Evolutionary conservation across 352 stramenopile genomes (phyloP), one percentile per base, ranked within the genome.

Genomic region (Phytophthora colocasiae): DNA sequence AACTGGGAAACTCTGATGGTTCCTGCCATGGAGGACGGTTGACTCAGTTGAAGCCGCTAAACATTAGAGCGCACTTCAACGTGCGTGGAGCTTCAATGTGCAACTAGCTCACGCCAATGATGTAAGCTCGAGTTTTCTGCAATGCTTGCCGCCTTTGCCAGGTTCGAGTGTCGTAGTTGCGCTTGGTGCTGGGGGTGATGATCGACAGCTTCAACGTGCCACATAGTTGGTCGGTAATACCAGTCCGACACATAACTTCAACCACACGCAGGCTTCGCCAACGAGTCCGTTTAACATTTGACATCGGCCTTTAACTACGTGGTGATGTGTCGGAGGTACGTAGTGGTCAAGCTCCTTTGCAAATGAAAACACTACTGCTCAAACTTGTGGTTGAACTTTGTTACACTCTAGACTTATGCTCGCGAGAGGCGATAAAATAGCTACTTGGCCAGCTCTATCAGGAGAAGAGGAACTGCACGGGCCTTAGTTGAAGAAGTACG

Each of bases 401-500:
- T 66, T 77, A 77, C 58, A 76, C 57, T 76, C 63, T 76, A 76
- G 51, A 76, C 48, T 57, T 40, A 58, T 59, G 48, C 53, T 53
- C 19, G 31, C 26, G 27, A 50, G 46, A 38, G 65, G 52, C 46
- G 53, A 74, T 68, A 74, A 77, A 74, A 71, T 73, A 77, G 58
- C 59, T 63, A 57, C 46, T 40, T 49, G 49, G 27, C 39, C 40
- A 69, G 39, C 34, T 41, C 48, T 46, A 54, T 32, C 53, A 12
- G 43, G 14, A 48, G 15, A 32, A 38, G 48, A 44, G 60, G n/a
- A 32, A 45, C n/a, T 50, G 38, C 44, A 51, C 38, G 14, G 38
- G 29, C 48, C 74, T 79, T 98, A 99, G 72, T 99, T 98, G 78
- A 99, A 99, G 73, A 99, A 99, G 86, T 99, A 99, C 19, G 82